Percentiles rank a stretch among this genome's conserved stretches.
These are phyloP conservation scores for Aspergillus sp. DNA, from an alignment of 2,329 filamentous ascomycete genomes.

Conservation along the genomic window DNA sequence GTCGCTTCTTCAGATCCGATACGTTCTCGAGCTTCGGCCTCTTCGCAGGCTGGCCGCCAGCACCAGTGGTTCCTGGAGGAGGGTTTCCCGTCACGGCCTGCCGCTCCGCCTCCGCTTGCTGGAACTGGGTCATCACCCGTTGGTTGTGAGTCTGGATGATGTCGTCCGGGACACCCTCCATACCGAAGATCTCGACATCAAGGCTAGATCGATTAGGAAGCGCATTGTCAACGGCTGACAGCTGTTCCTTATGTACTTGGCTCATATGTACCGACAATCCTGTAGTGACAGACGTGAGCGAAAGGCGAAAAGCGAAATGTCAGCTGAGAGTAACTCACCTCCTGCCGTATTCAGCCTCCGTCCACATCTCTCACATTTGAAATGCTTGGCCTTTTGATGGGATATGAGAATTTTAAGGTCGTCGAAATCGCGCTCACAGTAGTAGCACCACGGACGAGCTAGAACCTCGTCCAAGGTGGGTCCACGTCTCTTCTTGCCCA, in stretches of 20 bases:
- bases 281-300: constrained; percentile 37
- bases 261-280: constrained; percentile 96
- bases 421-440: constrained; percentile 98
- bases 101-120: constrained; percentile 79
- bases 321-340: constrained; percentile 56
- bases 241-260: constrained; percentile 94
- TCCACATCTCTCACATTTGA: constrained; percentile 91
- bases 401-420: constrained; percentile 94
- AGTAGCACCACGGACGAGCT: constrained; percentile 92
- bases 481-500: constrained; percentile 89
- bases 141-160: constrained; percentile 80
- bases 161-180: constrained; percentile 92
- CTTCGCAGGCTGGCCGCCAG: constrained; percentile 51
- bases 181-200: constrained; percentile 95
- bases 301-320: neutral
- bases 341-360: constrained; percentile 90
- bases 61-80: constrained; percentile 55
- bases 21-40: constrained; percentile 71
- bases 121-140: constrained; percentile 80
- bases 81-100: constrained; percentile 82
- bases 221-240: constrained; percentile 87
- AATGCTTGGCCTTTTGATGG: constrained; percentile 99
- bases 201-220: constrained; percentile 80
- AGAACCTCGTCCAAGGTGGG: constrained; percentile 88
- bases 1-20: constrained; percentile 75